Base-by-base conservation (phyloP, 1,284 basidiomycete species). In the Ceratorhiza oryzae-sativae region DNA sequence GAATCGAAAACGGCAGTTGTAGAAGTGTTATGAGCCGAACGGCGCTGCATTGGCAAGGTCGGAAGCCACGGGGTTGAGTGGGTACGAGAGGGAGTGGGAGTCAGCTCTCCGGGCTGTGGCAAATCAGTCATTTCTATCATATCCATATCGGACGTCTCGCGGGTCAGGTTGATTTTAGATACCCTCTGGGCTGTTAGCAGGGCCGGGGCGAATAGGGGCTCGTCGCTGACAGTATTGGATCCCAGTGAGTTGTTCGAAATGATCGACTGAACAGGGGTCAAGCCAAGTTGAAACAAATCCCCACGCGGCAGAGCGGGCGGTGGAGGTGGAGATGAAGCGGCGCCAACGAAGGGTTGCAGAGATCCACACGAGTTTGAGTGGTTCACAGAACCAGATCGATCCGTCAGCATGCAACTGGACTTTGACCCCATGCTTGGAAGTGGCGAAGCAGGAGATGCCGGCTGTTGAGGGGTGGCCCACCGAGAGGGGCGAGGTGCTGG, bases 401-500 rank as follows among this genome's bases (percentile, higher is more conserved):
- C 39, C 2, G 51, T 68, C 51, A 68, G 36, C n/a, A 68, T 30
- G 36, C 39, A 55, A 18, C 63, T 56, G 9, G 63, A 68, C 13
- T 51, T 20, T 10, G 63, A 68, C 20, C 42, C 25, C 2, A 39
- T 42, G 27, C 30, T 23, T n/a, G 63, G 49, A 18, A 62, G 20
- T 45, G 74, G 41, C 27, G 71, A 41, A 46, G 55, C 15, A 30
- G 63, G 63, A 12, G 63, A 55, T 32, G 34, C 25, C 27, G 49
- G n/a, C n/a, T 34, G n/a, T 18, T 30, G 12, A 62, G 65, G 72
- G 18, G 56, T 70, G n/a, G 71, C 71, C 3, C 73, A 75, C 39
- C 62, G 71, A 18, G 61, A 60, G 3, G 72, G 72, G 18, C 71
- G 74, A 25, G 65, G 75, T 25, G 61, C 68, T 9, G 46, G 73